A percentile compares a stretch with the other conserved stretches of the same genome.
phyloP scores from a whole-genome alignment of 2,329 filamentous ascomycete genomes.

The Fusarium camptoceras region DNA sequence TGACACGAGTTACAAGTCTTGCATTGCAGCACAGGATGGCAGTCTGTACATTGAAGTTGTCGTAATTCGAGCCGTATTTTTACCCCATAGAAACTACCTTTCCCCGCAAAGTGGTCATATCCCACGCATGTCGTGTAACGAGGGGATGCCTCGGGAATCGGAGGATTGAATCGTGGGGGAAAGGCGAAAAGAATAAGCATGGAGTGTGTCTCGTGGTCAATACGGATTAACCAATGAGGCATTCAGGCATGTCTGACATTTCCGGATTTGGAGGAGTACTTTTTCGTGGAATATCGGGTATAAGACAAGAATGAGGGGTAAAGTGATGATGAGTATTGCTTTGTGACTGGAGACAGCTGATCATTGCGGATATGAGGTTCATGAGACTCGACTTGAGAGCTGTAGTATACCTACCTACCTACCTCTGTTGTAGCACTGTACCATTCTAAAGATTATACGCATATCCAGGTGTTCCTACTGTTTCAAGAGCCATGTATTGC shows the following conservation, averaged over 20 bases:
- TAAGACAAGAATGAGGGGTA: background rate
- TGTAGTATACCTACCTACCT: background rate
- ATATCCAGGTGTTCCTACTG: background rate
- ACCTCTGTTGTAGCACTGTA: no score
- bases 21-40: background rate
- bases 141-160: conserved; percentile 11
- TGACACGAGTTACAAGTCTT: background rate
- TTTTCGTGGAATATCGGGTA: background rate
- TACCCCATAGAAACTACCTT: conserved; percentile 40
- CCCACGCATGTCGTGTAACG: conserved; percentile 14
- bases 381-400: background rate
- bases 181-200: background rate
- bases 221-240: conserved; percentile 5
- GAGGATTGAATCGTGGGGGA: background rate
- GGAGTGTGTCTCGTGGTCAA: conserved; percentile 6
- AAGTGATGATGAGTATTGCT: background rate
- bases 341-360: background rate
- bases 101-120: conserved; percentile 33
- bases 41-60: background rate
- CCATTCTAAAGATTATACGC: no score
- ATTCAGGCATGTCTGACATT: conserved; percentile 32
- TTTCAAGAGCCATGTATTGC: background rate
- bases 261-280: conserved; percentile 26
- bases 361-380: background rate
- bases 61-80: conserved; percentile 5